Evolutionary conservation across 2,329 filamentous ascomycete genomes (phyloP).

Genomic region (Delphinella strobiligena): DNA sequence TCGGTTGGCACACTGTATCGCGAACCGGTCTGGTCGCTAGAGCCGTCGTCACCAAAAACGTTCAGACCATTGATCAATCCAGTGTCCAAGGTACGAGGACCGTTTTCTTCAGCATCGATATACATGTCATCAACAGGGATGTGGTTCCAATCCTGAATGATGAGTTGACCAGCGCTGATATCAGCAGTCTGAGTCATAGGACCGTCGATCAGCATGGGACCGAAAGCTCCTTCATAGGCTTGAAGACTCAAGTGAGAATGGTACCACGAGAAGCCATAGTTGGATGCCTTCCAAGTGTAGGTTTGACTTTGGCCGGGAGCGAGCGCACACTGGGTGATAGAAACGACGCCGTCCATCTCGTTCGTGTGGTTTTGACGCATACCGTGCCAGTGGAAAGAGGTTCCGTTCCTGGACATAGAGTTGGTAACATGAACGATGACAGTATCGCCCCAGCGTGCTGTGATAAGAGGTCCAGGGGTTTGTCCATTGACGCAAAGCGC

Average conservation of each 20-base stretch:
- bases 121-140: conserved; percentile 25
- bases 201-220: conserved; percentile 29
- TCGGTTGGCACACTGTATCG: conserved; percentile 16
- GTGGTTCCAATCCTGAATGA: conserved; percentile 27
- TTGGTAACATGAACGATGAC: conserved; percentile 24
- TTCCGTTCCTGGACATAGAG: conserved; percentile 24
- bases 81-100: conserved; percentile 27
- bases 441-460: conserved; percentile 20
- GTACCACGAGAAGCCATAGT: conserved; percentile 31
- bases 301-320: conserved; percentile 20
- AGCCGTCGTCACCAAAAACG: conserved; percentile 17
- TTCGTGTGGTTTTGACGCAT: conserved; percentile 40
- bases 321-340: conserved; percentile 33
- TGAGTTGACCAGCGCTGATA: conserved; percentile 23
- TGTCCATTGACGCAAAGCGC: conserved; percentile 8
- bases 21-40: conserved; percentile 14
- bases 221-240: conserved; percentile 28
- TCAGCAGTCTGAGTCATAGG: conserved; percentile 27
- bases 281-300: conserved; percentile 24
- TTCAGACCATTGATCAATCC: conserved; percentile 35
- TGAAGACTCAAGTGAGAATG: conserved; percentile 31
- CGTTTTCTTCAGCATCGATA: conserved; percentile 14
- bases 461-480: conserved; percentile 5
- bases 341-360: conserved; percentile 36
- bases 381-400: conserved; percentile 40